Conservation (phyloP, 208 protist genomes). For the Acanthamoeba castellanii region DNA sequence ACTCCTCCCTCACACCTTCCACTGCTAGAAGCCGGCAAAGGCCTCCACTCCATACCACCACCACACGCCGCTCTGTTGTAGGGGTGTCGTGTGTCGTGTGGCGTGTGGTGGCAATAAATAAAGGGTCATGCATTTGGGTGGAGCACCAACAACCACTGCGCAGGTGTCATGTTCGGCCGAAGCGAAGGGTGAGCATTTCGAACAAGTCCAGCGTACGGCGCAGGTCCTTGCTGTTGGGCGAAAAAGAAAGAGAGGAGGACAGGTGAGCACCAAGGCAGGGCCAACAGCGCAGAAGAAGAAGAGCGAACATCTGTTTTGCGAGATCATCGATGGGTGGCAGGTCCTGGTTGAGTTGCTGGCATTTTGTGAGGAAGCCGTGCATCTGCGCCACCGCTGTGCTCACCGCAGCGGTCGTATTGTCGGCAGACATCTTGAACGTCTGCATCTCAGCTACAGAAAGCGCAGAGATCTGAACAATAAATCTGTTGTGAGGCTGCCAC, state of each 20-base stretch:
- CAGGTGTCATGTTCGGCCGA: neutral
- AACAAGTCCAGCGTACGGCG: neutral
- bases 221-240: neutral
- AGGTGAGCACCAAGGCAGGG: neutral
- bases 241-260: neutral
- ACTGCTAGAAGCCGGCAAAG: no score
- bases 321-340: neutral
- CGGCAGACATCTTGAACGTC: neutral
- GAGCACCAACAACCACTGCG: no score
- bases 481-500: no score
- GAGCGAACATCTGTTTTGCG: neutral
- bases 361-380: neutral
- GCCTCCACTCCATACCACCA: no score
- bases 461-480: neutral
- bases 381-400: neutral
- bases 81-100: no score
- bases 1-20: no score
- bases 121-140: no score
- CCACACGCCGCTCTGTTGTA: no score
- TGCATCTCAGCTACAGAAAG: neutral
- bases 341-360: conserved; percentile 17
- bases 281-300: neutral
- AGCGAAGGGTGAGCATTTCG: neutral
- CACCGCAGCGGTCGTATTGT: neutral
- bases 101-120: no score